Evolutionary conservation across 805 yeast species (phyloP).

Genomic region (Saccharomycopsis fibuligera): DNA sequence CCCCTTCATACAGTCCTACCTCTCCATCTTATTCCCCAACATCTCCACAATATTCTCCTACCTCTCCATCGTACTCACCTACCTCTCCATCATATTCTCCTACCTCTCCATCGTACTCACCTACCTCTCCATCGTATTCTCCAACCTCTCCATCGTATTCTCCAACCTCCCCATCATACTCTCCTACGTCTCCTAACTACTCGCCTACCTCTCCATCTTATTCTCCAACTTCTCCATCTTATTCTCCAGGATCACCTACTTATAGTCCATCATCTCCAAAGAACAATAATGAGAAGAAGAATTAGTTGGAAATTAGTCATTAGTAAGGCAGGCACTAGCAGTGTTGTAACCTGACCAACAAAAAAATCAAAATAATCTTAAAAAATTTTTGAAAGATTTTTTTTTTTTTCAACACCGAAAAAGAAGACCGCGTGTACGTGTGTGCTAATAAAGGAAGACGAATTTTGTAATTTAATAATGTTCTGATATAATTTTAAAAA

Average conservation of each 20-base stretch:
- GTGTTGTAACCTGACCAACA: too few relatives aligned
- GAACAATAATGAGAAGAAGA: neutral
- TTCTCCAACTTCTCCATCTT: constrained; percentile 48
- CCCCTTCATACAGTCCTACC: constrained; percentile 52
- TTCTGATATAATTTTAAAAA: neutral
- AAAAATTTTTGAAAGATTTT: too few relatives aligned
- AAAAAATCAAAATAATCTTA: too few relatives aligned
- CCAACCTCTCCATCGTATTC: constrained; percentile 47
- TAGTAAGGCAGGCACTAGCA: too few relatives aligned
- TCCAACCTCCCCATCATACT: constrained; percentile 70
- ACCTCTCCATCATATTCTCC: constrained; percentile 43
- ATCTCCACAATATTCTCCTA: constrained; percentile 56
- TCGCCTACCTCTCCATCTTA: constrained; percentile 43
- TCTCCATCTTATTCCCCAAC: constrained; percentile 64
- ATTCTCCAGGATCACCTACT: constrained; percentile 56
- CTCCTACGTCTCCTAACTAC: constrained; percentile 32
- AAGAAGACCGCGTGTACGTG: too few relatives aligned
- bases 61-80: constrained; percentile 48
- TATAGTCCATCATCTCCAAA: constrained; percentile 61
- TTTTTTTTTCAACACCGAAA: too few relatives aligned
- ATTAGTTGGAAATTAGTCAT: neutral
- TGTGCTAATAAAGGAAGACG: too few relatives aligned
- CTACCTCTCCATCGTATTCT: constrained; percentile 40
- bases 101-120: constrained; percentile 35
- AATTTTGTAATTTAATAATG: too few relatives aligned